Evolutionary conservation across 1,284 basidiomycete genomes (phyloP).

Genomic region (Sanghuangporus sanghuang): DNA sequence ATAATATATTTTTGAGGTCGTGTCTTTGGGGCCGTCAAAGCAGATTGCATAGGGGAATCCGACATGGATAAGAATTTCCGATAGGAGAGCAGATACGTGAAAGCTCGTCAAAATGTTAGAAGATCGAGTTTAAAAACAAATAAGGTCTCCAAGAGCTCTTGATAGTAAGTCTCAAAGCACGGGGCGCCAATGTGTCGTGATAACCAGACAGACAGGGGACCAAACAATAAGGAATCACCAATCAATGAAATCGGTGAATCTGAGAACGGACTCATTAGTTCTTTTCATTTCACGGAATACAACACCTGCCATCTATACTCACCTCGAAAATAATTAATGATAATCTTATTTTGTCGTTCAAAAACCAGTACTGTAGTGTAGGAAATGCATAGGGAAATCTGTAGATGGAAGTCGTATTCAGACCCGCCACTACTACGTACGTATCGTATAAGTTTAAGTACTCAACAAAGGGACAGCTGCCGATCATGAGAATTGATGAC

Average conservation of each 20-base stretch:
- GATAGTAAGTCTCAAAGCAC: neutral
- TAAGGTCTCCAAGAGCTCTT: neutral
- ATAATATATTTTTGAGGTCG: constrained; percentile 13
- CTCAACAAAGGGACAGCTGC: too few species aligned
- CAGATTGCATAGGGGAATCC: neutral
- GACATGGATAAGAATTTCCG: neutral
- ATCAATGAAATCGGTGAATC: neutral
- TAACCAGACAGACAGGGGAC: neutral
- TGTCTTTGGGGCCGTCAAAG: neutral
- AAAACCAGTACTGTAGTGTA: neutral
- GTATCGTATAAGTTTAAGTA: too few species aligned
- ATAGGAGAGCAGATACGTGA: neutral
- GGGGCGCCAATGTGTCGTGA: neutral
- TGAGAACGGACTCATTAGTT: neutral
- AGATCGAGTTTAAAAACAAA: neutral
- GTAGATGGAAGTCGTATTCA: neutral
- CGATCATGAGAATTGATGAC: neutral
- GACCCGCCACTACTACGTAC: too few species aligned
- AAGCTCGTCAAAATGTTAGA: neutral
- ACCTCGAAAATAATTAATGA: neutral
- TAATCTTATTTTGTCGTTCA: neutral
- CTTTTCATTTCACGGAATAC: neutral
- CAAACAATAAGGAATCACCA: too few species aligned
- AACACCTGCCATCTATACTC: neutral
- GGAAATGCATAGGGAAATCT: neutral